Conservation (phyloP, 1,284 basidiomycete genomes). For the Vanrija humicola region DNA sequence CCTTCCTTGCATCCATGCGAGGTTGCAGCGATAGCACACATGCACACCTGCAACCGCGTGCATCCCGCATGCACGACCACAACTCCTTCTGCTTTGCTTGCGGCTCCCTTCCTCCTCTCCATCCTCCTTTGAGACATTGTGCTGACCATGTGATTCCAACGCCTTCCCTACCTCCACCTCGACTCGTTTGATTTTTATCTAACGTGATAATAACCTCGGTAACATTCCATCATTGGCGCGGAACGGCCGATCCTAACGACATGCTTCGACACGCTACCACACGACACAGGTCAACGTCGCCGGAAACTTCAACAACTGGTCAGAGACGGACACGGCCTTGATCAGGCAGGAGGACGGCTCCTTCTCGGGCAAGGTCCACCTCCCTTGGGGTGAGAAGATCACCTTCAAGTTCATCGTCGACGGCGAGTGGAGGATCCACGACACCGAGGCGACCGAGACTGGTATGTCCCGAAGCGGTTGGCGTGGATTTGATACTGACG, state of each 20-base stretch:
- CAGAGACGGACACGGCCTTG: slow-evolving; percentile 37
- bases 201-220: not conserved
- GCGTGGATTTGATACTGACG: slow-evolving; percentile 2
- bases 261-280: not conserved
- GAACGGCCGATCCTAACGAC: not conserved
- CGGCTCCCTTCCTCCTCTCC: not conserved
- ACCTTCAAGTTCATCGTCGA: slow-evolving; percentile 51
- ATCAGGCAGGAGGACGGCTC: slow-evolving; percentile 39
- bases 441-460: slow-evolving; percentile 50
- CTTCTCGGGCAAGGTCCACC: slow-evolving; percentile 30
- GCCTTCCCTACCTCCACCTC: not conserved
- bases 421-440: slow-evolving; percentile 49
- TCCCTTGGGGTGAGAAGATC: slow-evolving; percentile 47
- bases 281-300: slow-evolving; percentile 40
- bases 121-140: not conserved
- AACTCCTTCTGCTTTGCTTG: no score
- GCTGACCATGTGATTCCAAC: no score
- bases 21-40: no score
- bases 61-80: no score
- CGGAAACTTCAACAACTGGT: slow-evolving; percentile 49
- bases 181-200: not conserved
- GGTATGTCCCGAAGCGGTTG: slow-evolving; percentile 27
- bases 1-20: no score
- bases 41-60: no score
- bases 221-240: not conserved